These are phyloP conservation scores for Backusella circina DNA, from an alignment of 192 early-diverging fungal genomes.

Conservation along the genomic window DNA sequence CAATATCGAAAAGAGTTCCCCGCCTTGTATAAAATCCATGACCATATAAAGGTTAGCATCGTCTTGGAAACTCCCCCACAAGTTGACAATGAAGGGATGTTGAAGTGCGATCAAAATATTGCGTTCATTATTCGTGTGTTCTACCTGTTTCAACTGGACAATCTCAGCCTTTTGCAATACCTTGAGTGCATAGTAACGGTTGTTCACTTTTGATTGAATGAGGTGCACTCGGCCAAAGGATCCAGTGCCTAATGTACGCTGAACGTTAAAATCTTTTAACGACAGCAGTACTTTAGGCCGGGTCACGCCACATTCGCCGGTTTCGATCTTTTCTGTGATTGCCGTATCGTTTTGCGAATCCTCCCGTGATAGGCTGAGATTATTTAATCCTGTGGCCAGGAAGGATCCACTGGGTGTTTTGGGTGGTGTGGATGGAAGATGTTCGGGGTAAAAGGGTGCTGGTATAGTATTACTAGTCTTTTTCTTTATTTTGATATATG, in stretches of 20 bases:
- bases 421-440: slow-evolving; percentile 3
- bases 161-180: slow-evolving; percentile 89
- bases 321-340: not conserved
- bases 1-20: slow-evolving; percentile 84
- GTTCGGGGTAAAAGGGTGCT: slow-evolving; percentile 4
- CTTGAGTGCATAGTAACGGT: slow-evolving; percentile 90
- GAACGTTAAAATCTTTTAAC: slow-evolving; percentile 4
- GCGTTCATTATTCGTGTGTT: slow-evolving; percentile 94
- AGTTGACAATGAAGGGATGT: slow-evolving; percentile 84
- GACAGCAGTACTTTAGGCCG: not conserved
- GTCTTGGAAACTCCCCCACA: slow-evolving; percentile 89
- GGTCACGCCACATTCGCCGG: not conserved
- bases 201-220: slow-evolving; percentile 66
- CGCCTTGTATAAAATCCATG: slow-evolving; percentile 82
- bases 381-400: not conserved
- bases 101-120: slow-evolving; percentile 75
- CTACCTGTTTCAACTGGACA: slow-evolving; percentile 89
- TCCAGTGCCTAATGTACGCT: slow-evolving; percentile 73
- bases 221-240: slow-evolving; percentile 96
- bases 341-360: not conserved
- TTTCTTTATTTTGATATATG: not conserved
- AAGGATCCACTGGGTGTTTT: not conserved
- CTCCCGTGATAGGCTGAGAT: not conserved
- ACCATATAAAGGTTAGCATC: slow-evolving; percentile 80
- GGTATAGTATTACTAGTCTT: not conserved